phyloP scores from a whole-genome alignment of 2,329 filamentous ascomycete species.

The Fusarium sp. region DNA sequence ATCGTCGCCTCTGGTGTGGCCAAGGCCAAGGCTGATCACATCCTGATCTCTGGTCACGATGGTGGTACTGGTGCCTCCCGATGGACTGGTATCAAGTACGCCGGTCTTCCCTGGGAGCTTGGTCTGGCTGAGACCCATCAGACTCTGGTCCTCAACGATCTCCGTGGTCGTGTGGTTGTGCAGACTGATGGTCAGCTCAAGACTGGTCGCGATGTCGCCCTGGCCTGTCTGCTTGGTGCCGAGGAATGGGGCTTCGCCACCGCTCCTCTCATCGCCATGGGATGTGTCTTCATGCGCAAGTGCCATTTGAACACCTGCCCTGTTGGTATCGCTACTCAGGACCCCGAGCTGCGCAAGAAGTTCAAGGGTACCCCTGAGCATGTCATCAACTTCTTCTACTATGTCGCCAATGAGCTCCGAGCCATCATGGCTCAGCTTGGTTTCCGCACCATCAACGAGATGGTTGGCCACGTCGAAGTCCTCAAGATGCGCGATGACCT shows the following conservation, averaged over 20 bases:
- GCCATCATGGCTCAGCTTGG: conserved; percentile 97
- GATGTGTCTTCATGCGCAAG: conserved; percentile 94
- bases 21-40: conserved; percentile 97
- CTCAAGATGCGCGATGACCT: conserved; percentile 90
- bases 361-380: conserved; percentile 94
- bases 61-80: conserved; percentile 96
- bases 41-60: conserved; percentile 95
- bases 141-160: conserved; percentile 93
- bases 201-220: conserved; percentile 92
- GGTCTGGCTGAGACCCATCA: conserved; percentile 98
- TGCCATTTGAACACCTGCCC: conserved; percentile 83
- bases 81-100: conserved; percentile 99
- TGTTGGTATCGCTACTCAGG: conserved; percentile 95
- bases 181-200: conserved; percentile 96
- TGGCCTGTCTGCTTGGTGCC: conserved; percentile 94
- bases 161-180: conserved; percentile 93
- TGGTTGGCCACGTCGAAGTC: conserved; percentile 92
- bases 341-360: conserved; percentile 93
- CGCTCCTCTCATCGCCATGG: conserved; percentile 94
- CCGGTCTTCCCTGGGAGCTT: conserved; percentile 94
- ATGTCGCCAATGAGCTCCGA: conserved; percentile 93
- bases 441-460: conserved; percentile 95
- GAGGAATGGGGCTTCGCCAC: conserved; percentile 99
- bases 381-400: conserved; percentile 99
- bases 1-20: conserved; percentile 98